phyloP scores from a whole-genome alignment of 2,329 filamentous ascomycete genomes.

The Chalaropsis ovoidea region DNA sequence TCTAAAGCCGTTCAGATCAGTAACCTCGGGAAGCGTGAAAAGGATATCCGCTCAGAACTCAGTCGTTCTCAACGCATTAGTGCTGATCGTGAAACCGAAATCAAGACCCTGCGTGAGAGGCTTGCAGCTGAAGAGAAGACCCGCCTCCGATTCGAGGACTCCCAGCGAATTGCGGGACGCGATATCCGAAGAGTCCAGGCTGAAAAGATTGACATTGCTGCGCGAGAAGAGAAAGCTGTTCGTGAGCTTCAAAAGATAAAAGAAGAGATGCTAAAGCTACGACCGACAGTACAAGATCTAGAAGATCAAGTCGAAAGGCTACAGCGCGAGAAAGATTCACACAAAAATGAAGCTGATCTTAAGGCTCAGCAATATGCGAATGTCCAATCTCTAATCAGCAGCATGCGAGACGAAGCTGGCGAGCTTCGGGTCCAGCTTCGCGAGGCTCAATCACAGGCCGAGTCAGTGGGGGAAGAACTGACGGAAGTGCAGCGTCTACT shows the following conservation, averaged over 20 bases:
- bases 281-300: constrained; percentile 51
- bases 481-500: constrained; percentile 78
- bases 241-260: constrained; percentile 62
- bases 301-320: constrained; percentile 64
- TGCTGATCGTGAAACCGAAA: constrained; percentile 64
- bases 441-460: constrained; percentile 70
- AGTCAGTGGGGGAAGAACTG: constrained; percentile 85
- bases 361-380: constrained; percentile 78
- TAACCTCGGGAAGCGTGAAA: constrained; percentile 70
- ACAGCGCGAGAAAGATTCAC: constrained; percentile 53
- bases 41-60: constrained; percentile 68
- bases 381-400: constrained; percentile 74
- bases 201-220: constrained; percentile 67
- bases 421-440: constrained; percentile 88
- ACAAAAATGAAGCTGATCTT: constrained; percentile 71
- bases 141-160: constrained; percentile 67
- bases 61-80: constrained; percentile 58
- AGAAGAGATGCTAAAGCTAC: constrained; percentile 60
- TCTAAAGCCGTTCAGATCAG: constrained; percentile 51
- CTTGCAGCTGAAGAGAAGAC: constrained; percentile 62
- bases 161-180: constrained; percentile 60
- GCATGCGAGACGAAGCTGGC: constrained; percentile 83
- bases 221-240: constrained; percentile 59
- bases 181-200: constrained; percentile 68
- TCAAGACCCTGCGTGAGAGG: constrained; percentile 68